A percentile compares a stretch with the other conserved stretches of the same genome.
These are phyloP conservation scores for Paraphaeosphaeria minitans DNA, from an alignment of 2,329 filamentous ascomycete genomes.

Conservation along the genomic window DNA sequence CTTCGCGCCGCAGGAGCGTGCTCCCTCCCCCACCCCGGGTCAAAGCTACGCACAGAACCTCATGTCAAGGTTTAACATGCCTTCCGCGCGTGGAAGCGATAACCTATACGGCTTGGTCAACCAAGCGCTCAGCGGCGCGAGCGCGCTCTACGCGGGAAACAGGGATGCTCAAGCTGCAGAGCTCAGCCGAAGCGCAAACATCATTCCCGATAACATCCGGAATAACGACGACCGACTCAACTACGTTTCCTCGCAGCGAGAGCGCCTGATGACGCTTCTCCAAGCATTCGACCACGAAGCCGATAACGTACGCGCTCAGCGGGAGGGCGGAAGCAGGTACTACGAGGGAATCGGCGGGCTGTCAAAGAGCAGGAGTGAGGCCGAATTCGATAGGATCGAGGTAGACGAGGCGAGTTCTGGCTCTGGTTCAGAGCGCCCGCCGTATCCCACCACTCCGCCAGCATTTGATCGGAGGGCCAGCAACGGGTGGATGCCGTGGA, in stretches of 20 bases:
- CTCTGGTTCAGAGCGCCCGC: conserved; percentile 54
- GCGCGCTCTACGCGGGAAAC: conserved; percentile 51
- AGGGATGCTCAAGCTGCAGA: conserved; percentile 54
- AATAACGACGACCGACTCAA: conserved; percentile 69
- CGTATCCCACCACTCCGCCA: conserved; percentile 43
- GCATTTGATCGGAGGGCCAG: conserved; percentile 37
- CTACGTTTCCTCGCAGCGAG: conserved; percentile 79
- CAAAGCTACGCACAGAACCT: conserved; percentile 77
- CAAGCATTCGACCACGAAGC: conserved; percentile 82
- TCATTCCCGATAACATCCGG: conserved; percentile 73
- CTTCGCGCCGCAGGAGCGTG: conserved; percentile 65
- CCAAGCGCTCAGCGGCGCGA: conserved; percentile 70
- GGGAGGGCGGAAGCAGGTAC: conserved; percentile 52
- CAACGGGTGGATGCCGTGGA: conserved; percentile 58
- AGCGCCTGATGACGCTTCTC: conserved; percentile 74
- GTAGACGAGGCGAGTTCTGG: conserved; percentile 61
- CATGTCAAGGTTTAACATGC: conserved; percentile 84
- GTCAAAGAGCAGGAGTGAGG: conserved; percentile 82
- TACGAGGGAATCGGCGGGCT: conserved; percentile 58
- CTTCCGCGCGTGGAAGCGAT: conserved; percentile 65
- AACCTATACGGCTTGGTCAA: conserved; percentile 82
- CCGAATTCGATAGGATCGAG: conserved; percentile 88
- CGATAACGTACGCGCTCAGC: conserved; percentile 56
- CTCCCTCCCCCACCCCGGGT: conserved; percentile 52
- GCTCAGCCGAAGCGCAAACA: conserved; percentile 61